Evolutionary conservation across 2,329 filamentous ascomycete species (phyloP).

Genomic region (Aschersonia sp.): DNA sequence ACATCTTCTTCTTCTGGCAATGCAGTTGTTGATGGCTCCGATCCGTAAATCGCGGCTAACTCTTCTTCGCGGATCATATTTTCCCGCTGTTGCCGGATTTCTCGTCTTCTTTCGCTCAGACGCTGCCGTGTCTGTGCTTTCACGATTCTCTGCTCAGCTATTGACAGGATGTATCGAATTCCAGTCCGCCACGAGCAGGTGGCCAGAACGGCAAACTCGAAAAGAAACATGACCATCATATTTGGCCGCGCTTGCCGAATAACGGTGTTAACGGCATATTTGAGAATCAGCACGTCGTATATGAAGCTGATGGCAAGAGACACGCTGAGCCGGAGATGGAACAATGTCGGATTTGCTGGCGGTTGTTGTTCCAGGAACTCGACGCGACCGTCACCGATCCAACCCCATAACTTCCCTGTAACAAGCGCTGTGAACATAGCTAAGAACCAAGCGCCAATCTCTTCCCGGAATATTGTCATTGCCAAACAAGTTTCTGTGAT

Average conservation of each 20-base stretch:
- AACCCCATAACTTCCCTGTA: slow-evolving; percentile 94
- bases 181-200: slow-evolving; percentile 70
- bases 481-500: slow-evolving; percentile 93
- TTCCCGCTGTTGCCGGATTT: slow-evolving; percentile 47
- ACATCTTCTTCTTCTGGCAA: slow-evolving; percentile 59
- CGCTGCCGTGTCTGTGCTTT: slow-evolving; percentile 59
- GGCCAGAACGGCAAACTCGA: slow-evolving; percentile 83
- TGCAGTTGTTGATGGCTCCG: slow-evolving; percentile 39
- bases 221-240: slow-evolving; percentile 99
- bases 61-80: slow-evolving; percentile 35
- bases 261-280: slow-evolving; percentile 69
- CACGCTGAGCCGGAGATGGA: slow-evolving; percentile 68
- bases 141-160: slow-evolving; percentile 64
- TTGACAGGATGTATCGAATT: slow-evolving; percentile 62
- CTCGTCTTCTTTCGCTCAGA: slow-evolving; percentile 51
- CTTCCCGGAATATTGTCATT: slow-evolving; percentile 96
- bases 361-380: slow-evolving; percentile 94
- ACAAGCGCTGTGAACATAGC: slow-evolving; percentile 92
- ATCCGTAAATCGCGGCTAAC: slow-evolving; percentile 32
- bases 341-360: slow-evolving; percentile 72
- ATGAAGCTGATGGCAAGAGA: slow-evolving; percentile 67
- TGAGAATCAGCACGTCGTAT: slow-evolving; percentile 70
- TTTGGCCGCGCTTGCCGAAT: slow-evolving; percentile 80
- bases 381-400: slow-evolving; percentile 91
- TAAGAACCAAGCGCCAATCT: slow-evolving; percentile 87